phyloP scores from a whole-genome alignment of 768 basidiomycete genomes.

The Serendipita indica region DNA sequence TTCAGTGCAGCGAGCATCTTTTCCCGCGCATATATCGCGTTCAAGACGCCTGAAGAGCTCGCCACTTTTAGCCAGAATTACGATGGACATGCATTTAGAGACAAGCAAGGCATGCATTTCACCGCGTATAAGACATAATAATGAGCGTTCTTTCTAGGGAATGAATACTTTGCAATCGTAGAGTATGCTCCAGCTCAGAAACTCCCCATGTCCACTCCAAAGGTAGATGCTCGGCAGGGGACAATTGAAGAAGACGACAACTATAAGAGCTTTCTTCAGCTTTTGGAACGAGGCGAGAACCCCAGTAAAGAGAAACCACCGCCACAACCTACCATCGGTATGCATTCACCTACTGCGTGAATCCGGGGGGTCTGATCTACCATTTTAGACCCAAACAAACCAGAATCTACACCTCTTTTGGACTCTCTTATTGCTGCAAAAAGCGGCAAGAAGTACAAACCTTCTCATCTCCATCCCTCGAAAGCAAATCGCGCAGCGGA shows the following conservation, averaged over 20 bases:
- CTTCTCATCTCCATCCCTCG: conserved; percentile 41
- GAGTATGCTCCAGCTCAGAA: conserved; percentile 93
- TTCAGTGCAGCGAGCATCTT: conserved; percentile 70
- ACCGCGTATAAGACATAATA: not conserved
- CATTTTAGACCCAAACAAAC: conserved; percentile 28
- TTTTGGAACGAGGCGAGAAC: conserved; percentile 35
- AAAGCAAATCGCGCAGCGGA: conserved; percentile 14
- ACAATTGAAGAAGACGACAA: conserved; percentile 90
- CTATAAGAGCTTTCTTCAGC: conserved; percentile 66
- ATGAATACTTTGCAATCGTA: conserved; percentile 75
- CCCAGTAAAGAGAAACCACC: conserved; percentile 35
- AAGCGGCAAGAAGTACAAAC: conserved; percentile 45
- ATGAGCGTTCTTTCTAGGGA: conserved; percentile 36
- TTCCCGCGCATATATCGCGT: conserved; percentile 85
- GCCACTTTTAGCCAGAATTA: conserved; percentile 67
- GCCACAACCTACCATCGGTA: conserved; percentile 50
- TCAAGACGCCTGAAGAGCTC: conserved; percentile 60
- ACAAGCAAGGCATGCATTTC: conserved; percentile 61
- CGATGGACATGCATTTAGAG: conserved; percentile 82
- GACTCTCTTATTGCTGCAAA: conserved; percentile 57
- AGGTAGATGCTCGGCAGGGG: conserved; percentile 61
- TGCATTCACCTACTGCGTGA: conserved; percentile 16
- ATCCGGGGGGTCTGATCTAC: not conserved
- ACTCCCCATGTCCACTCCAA: conserved; percentile 56
- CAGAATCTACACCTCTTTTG: conserved; percentile 80